phyloP scores from a whole-genome alignment of 352 stramenopile species.

The Globisporangium okanoganense region DNA sequence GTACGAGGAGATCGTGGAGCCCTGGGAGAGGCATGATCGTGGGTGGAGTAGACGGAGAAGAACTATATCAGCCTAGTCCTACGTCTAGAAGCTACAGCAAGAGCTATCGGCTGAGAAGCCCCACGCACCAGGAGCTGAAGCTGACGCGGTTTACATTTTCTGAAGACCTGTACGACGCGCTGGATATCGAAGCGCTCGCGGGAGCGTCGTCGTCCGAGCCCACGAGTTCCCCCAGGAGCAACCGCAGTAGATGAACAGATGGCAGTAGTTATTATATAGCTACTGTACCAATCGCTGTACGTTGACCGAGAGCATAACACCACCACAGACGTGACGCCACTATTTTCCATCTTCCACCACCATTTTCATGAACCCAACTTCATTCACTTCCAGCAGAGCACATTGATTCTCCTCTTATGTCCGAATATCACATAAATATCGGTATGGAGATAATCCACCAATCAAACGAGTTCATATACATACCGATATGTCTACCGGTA shows the following conservation, averaged over 20 bases:
- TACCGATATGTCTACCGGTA: no score
- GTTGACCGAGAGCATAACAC: neutral
- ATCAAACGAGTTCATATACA: no score
- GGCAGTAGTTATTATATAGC: neutral
- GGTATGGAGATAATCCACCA: no score
- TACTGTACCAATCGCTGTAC: neutral
- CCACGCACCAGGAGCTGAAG: neutral
- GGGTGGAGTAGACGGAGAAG: neutral
- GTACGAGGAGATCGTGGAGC: neutral
- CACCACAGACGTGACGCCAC: neutral
- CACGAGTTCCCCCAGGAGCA: constrained; percentile 20
- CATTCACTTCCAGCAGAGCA: no score
- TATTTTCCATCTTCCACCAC: neutral
- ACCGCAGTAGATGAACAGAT: neutral
- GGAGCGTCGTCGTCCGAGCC: constrained; percentile 14
- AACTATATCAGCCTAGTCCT: neutral
- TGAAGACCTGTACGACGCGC: constrained; percentile 15
- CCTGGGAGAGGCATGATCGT: neutral
- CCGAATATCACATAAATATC: no score
- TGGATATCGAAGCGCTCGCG: constrained; percentile 30
- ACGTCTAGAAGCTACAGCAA: neutral
- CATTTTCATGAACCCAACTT: neutral
- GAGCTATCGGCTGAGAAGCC: neutral
- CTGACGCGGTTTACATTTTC: constrained; percentile 4
- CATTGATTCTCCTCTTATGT: no score